These are phyloP conservation scores for Termitomyces sp. DNA, from an alignment of 1,284 basidiomycete species.

Conservation along the genomic window DNA sequence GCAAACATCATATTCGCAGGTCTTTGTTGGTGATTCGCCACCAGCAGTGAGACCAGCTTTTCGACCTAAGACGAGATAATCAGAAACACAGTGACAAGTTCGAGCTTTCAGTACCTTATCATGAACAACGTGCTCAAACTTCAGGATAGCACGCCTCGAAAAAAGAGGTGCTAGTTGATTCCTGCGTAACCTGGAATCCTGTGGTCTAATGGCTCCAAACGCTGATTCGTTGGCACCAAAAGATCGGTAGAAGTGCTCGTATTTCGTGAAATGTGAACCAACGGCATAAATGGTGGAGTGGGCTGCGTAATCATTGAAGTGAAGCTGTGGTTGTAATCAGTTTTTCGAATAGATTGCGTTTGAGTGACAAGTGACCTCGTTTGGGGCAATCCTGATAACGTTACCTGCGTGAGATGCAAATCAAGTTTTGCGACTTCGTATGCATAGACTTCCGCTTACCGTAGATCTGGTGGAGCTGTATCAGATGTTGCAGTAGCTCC, in stretches of 20 bases:
- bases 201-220: conserved; percentile 29
- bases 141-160: conserved; percentile 29
- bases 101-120: conserved; percentile 23
- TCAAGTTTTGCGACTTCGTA: background rate
- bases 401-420: conserved; percentile 15
- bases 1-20: conserved; percentile 31
- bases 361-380: conserved; percentile 15
- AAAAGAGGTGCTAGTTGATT: conserved; percentile 30
- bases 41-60: conserved; percentile 22
- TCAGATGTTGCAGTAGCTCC: conserved; percentile 19
- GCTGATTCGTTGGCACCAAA: conserved; percentile 30
- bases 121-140: conserved; percentile 30
- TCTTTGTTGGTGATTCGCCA: conserved; percentile 10
- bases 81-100: background rate
- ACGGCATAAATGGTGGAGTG: conserved; percentile 30
- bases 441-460: conserved; percentile 12
- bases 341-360: background rate
- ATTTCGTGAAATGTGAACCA: conserved; percentile 29
- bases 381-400: conserved; percentile 23
- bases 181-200: conserved; percentile 26
- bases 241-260: conserved; percentile 28
- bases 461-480: conserved; percentile 20
- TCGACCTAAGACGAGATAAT: conserved; percentile 23
- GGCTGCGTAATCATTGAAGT: conserved; percentile 30
- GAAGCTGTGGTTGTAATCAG: conserved; percentile 23